Evolutionary conservation across 2,329 filamentous ascomycete species (phyloP).

Genomic region (Botrytis byssoidea): DNA sequence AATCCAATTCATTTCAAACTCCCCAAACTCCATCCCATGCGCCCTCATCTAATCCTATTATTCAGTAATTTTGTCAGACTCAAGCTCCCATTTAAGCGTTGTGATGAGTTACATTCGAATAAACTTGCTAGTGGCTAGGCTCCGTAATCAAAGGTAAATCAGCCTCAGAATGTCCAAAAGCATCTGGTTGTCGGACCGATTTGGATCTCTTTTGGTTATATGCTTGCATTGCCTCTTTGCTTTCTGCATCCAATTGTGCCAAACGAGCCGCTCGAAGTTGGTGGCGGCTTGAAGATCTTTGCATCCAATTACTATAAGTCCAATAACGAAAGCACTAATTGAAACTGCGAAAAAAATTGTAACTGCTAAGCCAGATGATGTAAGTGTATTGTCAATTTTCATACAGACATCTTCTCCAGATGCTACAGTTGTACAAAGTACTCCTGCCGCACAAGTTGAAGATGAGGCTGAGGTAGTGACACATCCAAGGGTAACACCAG

Average conservation of each 20-base stretch:
- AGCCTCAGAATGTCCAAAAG: slow-evolving; percentile 2
- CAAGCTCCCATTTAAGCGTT: background rate
- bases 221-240: background rate
- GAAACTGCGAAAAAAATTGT: slow-evolving; percentile 16
- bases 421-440: slow-evolving; percentile 13
- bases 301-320: slow-evolving; percentile 2
- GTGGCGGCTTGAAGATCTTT: slow-evolving; percentile 1
- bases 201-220: background rate
- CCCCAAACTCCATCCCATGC: background rate
- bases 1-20: background rate
- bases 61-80: background rate
- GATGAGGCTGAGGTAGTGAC: slow-evolving; percentile 1
- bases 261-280: background rate
- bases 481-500: slow-evolving; percentile 16
- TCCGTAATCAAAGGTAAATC: background rate
- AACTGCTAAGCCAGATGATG: slow-evolving; percentile 12
- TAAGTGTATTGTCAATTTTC: background rate
- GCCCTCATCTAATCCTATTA: background rate
- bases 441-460: slow-evolving; percentile 2
- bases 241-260: slow-evolving; percentile 14
- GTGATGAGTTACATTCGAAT: background rate
- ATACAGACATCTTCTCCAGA: slow-evolving; percentile 9
- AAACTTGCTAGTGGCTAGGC: background rate
- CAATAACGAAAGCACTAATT: slow-evolving; percentile 10
- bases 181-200: background rate